These are phyloP conservation scores for Acephala macrosclerotiorum DNA, from an alignment of 2,329 filamentous ascomycete genomes.

Conservation along the genomic window DNA sequence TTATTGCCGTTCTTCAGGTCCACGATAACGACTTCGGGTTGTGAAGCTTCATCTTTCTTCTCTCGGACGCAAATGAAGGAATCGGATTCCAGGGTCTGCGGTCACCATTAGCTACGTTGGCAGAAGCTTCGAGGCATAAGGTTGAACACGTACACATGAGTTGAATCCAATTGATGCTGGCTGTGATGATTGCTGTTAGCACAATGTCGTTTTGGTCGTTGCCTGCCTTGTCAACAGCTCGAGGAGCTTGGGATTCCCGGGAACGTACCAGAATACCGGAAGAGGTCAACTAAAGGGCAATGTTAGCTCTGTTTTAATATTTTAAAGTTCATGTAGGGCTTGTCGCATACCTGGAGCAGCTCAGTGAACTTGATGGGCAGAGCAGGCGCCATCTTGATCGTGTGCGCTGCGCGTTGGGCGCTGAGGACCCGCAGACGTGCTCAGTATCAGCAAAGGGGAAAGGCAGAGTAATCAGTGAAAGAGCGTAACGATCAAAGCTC, in stretches of 20 bases:
- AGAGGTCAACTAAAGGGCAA: constrained; percentile 50
- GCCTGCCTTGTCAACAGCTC: constrained; percentile 24
- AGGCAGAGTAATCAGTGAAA: constrained; percentile 25
- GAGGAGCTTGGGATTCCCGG: not conserved
- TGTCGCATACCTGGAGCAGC: constrained; percentile 86
- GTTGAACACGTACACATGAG: constrained; percentile 71
- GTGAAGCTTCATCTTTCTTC: constrained; percentile 83
- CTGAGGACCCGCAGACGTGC: constrained; percentile 34
- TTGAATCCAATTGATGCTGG: constrained; percentile 83
- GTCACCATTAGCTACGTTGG: not conserved
- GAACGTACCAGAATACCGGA: constrained; percentile 56
- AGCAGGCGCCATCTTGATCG: constrained; percentile 54
- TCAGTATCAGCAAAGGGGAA: constrained; percentile 37
- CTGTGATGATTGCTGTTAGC: constrained; percentile 53
- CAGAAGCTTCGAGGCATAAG: constrained; percentile 19
- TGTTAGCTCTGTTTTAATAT: constrained; percentile 62
- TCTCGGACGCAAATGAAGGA: constrained; percentile 96
- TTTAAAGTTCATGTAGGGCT: constrained; percentile 81
- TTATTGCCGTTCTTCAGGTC: constrained; percentile 98
- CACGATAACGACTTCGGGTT: constrained; percentile 95
- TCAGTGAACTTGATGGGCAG: constrained; percentile 94
- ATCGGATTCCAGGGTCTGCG: constrained; percentile 96
- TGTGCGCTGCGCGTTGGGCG: constrained; percentile 39
- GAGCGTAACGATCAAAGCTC: constrained; percentile 35
- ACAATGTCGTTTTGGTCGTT: constrained; percentile 23